phyloP scores from a whole-genome alignment of 257 asterid species.

The Capsicum pubescens region DNA sequence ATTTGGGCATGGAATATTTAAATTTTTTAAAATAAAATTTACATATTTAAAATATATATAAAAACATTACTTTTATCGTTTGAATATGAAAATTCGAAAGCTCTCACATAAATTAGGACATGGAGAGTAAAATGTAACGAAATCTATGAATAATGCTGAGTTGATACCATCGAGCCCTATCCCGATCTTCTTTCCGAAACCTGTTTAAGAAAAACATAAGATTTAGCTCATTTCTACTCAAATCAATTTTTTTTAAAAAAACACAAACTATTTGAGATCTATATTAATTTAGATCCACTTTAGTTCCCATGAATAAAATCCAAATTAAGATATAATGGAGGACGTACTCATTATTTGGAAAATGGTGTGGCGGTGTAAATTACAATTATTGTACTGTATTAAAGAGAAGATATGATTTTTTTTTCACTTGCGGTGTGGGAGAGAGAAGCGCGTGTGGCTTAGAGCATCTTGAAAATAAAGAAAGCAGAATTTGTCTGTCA shows the following conservation, averaged over 20 bases:
- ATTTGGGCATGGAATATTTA: too few relatives aligned
- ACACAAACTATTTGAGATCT: not conserved
- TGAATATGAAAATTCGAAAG: too few relatives aligned
- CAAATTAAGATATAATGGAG: not conserved
- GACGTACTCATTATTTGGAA: slow-evolving; percentile 16
- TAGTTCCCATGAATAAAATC: not conserved
- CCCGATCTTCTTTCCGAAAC: slow-evolving; percentile 35
- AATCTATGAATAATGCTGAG: not conserved
- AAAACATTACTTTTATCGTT: too few relatives aligned
- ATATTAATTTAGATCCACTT: not conserved
- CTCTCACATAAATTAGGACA: too few relatives aligned
- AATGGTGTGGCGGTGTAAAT: not conserved
- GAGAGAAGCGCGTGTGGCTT: slow-evolving; percentile 12
- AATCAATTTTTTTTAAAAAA: not conserved
- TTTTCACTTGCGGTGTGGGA: not conserved
- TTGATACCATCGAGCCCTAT: slow-evolving; percentile 33
- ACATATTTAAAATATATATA: too few relatives aligned
- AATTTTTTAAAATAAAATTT: too few relatives aligned
- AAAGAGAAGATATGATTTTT: not conserved
- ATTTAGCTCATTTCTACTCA: slow-evolving; percentile 19
- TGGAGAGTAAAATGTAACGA: not conserved
- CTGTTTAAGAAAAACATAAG: not conserved
- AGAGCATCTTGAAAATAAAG: not conserved
- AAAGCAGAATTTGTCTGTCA: not conserved
- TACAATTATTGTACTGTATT: not conserved